Evolutionary conservation across 495 filamentous ascomycete species (phyloP).

Genomic region (Penicillium diatomitis): DNA sequence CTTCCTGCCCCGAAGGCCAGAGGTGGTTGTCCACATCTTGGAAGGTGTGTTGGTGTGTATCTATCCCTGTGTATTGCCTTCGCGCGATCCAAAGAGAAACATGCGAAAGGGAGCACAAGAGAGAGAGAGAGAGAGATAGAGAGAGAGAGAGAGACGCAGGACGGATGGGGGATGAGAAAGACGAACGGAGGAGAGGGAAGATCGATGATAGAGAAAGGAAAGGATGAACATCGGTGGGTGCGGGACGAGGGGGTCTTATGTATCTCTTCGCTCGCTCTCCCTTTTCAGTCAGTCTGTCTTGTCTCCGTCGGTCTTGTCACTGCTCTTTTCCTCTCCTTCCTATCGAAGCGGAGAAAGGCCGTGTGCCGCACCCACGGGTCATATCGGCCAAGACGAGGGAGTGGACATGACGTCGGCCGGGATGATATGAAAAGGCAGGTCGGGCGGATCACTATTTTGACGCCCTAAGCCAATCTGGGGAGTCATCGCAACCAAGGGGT

Average conservation of each 20-base stretch:
- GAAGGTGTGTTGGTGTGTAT: background rate
- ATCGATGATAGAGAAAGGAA: conserved; percentile 2
- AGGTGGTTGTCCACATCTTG: conserved; percentile 35
- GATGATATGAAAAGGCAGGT: conserved; percentile 10
- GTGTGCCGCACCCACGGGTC: background rate
- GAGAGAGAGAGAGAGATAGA: no score
- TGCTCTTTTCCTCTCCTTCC: background rate
- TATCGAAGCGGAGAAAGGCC: background rate
- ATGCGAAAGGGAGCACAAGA: no score
- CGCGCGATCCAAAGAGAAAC: no score
- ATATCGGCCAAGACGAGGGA: conserved; percentile 5
- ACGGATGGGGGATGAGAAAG: background rate
- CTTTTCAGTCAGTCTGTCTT: no score
- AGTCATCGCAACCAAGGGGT: background rate
- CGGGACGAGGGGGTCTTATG: conserved; percentile 2
- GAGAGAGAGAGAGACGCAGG: no score
- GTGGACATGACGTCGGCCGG: conserved; percentile 12
- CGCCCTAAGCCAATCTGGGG: background rate
- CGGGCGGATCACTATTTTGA: conserved; percentile 5
- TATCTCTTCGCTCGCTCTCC: background rate
- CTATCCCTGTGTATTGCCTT: background rate
- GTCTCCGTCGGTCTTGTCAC: no score
- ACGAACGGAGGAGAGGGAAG: conserved; percentile 1
- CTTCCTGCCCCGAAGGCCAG: conserved; percentile 25
- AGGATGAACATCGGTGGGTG: background rate